These are phyloP conservation scores for Paracoccidioides lutzii DNA, from an alignment of 2,329 filamentous ascomycete species.

Conservation along the genomic window DNA sequence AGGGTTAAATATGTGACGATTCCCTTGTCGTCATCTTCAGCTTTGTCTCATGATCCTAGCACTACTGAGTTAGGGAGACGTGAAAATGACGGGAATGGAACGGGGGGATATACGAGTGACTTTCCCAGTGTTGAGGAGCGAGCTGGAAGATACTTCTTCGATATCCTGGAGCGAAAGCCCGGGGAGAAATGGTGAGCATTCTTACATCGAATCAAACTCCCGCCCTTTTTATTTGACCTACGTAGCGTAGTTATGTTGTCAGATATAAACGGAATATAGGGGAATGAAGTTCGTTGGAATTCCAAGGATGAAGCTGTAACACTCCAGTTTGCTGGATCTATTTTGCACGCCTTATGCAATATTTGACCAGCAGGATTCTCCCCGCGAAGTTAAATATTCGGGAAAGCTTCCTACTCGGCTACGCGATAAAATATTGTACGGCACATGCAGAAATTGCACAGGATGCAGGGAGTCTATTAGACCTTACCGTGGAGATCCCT, in stretches of 20 bases:
- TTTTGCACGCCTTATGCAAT: not conserved
- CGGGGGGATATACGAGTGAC: not conserved
- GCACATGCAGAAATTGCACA: too few relatives aligned
- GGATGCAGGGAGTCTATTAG: too few relatives aligned
- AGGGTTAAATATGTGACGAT: slow-evolving; percentile 18
- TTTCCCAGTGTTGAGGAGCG: slow-evolving; percentile 4
- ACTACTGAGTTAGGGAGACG: not conserved
- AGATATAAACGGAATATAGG: not conserved
- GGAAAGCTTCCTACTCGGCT: too few relatives aligned
- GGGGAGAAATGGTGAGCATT: not conserved
- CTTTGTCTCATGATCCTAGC: not conserved
- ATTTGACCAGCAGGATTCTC: too few relatives aligned
- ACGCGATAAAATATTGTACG: too few relatives aligned
- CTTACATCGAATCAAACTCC: not conserved
- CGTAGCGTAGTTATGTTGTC: not conserved
- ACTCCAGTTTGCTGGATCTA: slow-evolving; percentile 1
- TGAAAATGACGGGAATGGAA: not conserved
- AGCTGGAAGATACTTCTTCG: slow-evolving; percentile 8
- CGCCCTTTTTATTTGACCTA: not conserved
- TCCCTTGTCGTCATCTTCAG: slow-evolving; percentile 1
- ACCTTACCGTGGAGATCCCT: too few relatives aligned
- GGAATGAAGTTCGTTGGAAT: not conserved
- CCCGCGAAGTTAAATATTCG: too few relatives aligned
- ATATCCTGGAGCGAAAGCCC: not conserved
- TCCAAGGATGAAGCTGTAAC: not conserved